Base-by-base conservation (phyloP, 257 asterid genomes). In the Gynochthodes officinalis region DNA sequence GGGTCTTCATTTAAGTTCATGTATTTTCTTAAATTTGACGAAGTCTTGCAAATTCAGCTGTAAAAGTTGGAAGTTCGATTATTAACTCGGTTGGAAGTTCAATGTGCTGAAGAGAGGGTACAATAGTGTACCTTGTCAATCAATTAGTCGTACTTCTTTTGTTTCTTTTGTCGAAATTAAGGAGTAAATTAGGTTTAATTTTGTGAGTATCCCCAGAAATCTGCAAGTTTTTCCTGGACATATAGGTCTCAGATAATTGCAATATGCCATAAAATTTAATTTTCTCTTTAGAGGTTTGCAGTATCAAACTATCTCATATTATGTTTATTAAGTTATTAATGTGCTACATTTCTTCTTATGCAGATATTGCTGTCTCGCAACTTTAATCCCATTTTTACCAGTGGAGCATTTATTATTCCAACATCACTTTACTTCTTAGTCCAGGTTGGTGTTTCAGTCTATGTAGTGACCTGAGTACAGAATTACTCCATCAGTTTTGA, bases 341-440 rank as follows among this genome's bases (percentile, higher is more conserved):
- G 46, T 52, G 23, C 30, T 57, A 19, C 49, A 28, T 32, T 57
- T 37, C 33, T 57, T 4, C 48, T 37, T 53, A 25, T 83, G 89
- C 95, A 95, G 99, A 79, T 95, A 70, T 78, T 92, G 83, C 83
- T 95, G 75, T 95, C 98, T 71, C 64, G 79, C 75, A 77, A 77
- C 71, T 77, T 95, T 77, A 78, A 74, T 81, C 97, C 93, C 75
- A 73, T 83, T 46, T 86, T 89, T 69, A 97, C 96, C 18, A 79
- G 91, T 19, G 97, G 96, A 69, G 96, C 99, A 53, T 86, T 95
- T 81, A 58, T 92, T 69, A 58, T 95, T 86, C 99, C 99, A 43
- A 78, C 84, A 28, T 90, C 99, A 14, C 78, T 95, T 30, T 95
- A 92, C 84, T 90, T 87, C 79, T 76, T 88, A 10, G 85, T 92